Evolutionary conservation across 2,329 filamentous ascomycete genomes (phyloP).

Genomic region (Fusarium illudens): DNA sequence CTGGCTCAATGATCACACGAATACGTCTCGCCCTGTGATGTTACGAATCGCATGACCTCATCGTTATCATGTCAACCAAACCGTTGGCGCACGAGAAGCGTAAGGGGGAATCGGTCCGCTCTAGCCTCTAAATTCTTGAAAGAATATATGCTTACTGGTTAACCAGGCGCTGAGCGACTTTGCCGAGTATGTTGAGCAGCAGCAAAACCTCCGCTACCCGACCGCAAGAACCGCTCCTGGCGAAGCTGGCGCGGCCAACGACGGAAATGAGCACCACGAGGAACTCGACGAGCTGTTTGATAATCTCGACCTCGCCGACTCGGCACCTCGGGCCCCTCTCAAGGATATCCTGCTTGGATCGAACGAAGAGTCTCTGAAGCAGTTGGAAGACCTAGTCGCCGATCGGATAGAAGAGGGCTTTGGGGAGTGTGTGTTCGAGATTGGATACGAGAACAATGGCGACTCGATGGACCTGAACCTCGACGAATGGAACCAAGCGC

Average conservation of each 20-base stretch:
- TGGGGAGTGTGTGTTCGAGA: constrained; percentile 89
- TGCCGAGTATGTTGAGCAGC: constrained; percentile 95
- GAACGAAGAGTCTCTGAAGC: constrained; percentile 67
- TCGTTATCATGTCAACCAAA: constrained; percentile 64
- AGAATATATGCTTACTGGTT: constrained; percentile 13
- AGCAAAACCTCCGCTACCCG: constrained; percentile 78
- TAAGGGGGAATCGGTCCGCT: constrained; percentile 82
- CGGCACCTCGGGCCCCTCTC: constrained; percentile 71
- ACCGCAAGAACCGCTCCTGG: constrained; percentile 45
- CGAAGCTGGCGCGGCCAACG: constrained; percentile 44
- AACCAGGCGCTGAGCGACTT: constrained; percentile 86
- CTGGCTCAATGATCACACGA: constrained; percentile 42
- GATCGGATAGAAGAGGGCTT: constrained; percentile 81
- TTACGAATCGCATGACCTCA: constrained; percentile 35
- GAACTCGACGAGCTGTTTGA: constrained; percentile 94
- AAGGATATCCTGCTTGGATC: constrained; percentile 77
- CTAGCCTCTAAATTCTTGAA: neutral
- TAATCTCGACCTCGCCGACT: constrained; percentile 82
- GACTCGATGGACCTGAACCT: constrained; percentile 81
- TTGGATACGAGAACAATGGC: constrained; percentile 90
- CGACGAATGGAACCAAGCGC: constrained; percentile 78
- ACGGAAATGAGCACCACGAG: constrained; percentile 66
- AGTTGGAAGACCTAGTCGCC: constrained; percentile 72
- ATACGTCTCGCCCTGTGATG: constrained; percentile 33
- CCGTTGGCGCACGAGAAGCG: constrained; percentile 79